These are phyloP conservation scores for Capniomyces stellatus DNA, from an alignment of 371 early-diverging fungal species.

Conservation along the genomic window DNA sequence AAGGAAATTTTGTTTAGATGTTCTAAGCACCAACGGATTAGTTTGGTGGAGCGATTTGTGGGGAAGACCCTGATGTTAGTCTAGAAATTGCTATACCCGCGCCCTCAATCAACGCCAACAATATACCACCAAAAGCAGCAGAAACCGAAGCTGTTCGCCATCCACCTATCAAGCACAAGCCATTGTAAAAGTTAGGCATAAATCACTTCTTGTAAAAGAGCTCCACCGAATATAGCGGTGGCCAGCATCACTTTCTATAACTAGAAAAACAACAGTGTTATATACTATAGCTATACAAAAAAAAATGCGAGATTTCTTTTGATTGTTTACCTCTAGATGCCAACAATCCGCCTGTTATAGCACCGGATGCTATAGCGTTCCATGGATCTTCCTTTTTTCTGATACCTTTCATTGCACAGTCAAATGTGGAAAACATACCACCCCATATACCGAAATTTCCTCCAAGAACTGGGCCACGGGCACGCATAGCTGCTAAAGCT, in stretches of 20 bases:
- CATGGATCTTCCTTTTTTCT: slow-evolving; percentile 94
- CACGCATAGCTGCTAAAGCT: slow-evolving; percentile 72
- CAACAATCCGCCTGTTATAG: slow-evolving; percentile 83
- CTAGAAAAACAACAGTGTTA: slow-evolving; percentile 3
- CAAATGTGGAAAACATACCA: slow-evolving; percentile 87
- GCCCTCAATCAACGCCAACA: slow-evolving; percentile 90
- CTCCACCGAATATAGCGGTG: too few species aligned
- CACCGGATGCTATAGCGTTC: slow-evolving; percentile 83
- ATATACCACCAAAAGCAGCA: slow-evolving; percentile 78
- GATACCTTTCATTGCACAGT: slow-evolving; percentile 77
- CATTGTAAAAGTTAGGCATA: too few species aligned
- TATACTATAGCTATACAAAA: background rate
- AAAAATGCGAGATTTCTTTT: background rate
- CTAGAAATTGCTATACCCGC: slow-evolving; percentile 54
- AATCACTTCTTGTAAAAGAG: too few species aligned
- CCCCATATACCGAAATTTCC: slow-evolving; percentile 98
- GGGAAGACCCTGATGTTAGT: slow-evolving; percentile 25
- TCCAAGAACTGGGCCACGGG: slow-evolving; percentile 84
- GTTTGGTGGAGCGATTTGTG: slow-evolving; percentile 19
- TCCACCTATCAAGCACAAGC: slow-evolving; percentile 31
- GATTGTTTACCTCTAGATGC: slow-evolving; percentile 46
- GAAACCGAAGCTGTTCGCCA: slow-evolving; percentile 61
- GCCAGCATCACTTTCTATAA: background rate
- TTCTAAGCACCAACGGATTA: too few species aligned
- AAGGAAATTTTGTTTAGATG: too few species aligned